phyloP scores from a whole-genome alignment of 2,329 filamentous ascomycete genomes.

The Phaeomoniella chlamydospora region DNA sequence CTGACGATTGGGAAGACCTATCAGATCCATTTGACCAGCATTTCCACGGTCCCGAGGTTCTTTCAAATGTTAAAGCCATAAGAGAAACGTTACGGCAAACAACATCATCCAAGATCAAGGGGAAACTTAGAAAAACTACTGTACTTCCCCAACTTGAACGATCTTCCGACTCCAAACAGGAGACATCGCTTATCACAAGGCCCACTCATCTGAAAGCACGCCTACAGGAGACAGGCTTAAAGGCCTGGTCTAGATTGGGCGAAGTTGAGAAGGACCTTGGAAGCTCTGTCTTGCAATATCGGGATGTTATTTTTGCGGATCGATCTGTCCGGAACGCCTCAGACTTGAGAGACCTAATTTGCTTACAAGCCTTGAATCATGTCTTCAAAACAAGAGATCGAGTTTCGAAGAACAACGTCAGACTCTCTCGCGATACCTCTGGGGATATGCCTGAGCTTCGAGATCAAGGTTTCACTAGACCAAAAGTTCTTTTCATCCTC shows the following conservation, averaged over 20 bases:
- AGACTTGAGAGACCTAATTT: conserved; percentile 55
- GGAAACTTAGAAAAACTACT: conserved; percentile 6
- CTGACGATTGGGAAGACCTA: conserved; percentile 32
- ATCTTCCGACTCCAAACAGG: background rate
- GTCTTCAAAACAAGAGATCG: conserved; percentile 84
- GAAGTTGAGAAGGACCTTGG: conserved; percentile 50
- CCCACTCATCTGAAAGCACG: background rate
- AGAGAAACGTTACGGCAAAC: conserved; percentile 32
- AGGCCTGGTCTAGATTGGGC: conserved; percentile 43
- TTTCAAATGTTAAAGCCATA: conserved; percentile 32
- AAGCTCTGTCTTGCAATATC: conserved; percentile 65
- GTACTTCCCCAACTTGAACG: background rate
- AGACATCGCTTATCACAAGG: background rate
- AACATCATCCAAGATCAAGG: conserved; percentile 20
- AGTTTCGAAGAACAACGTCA: conserved; percentile 84
- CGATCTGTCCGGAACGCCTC: conserved; percentile 55
- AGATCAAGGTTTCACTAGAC: conserved; percentile 90
- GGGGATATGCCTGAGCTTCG: conserved; percentile 55
- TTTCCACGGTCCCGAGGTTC: conserved; percentile 55
- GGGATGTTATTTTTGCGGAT: conserved; percentile 63
- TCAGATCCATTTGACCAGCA: conserved; percentile 71
- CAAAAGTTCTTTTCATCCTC: conserved; percentile 80
- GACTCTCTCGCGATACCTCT: conserved; percentile 51
- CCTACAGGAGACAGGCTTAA: conserved; percentile 8
- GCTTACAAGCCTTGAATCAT: conserved; percentile 81